Evolutionary conservation across 306 rosid genomes (phyloP).

Genomic region (Quillaja saponaria): DNA sequence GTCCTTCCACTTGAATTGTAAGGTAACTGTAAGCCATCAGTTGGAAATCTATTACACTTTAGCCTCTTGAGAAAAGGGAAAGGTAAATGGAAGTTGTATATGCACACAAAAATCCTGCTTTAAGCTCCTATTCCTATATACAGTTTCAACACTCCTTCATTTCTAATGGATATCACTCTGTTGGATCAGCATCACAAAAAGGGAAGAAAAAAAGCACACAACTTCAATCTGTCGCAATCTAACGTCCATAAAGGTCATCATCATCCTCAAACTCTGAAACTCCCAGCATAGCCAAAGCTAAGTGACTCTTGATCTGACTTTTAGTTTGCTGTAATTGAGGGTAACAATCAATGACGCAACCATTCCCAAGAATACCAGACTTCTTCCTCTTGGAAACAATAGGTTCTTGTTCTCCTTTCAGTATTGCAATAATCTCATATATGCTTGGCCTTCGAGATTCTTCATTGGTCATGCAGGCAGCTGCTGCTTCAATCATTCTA

Average conservation of each 20-base stretch:
- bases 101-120: conserved; percentile 33
- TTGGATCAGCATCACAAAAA: conserved; percentile 37
- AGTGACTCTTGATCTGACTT: conserved; percentile 80
- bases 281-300: conserved; percentile 92
- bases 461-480: conserved; percentile 77
- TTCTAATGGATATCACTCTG: conserved; percentile 30
- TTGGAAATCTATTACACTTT: conserved; percentile 39
- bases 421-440: conserved; percentile 65
- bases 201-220: conserved; percentile 3
- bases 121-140: conserved; percentile 55
- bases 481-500: conserved; percentile 82
- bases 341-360: conserved; percentile 71
- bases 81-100: conserved; percentile 49
- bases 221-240: conserved; percentile 16
- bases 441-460: conserved; percentile 88
- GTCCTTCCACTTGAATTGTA: no score
- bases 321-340: conserved; percentile 63
- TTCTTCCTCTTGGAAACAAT: conserved; percentile 57
- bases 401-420: conserved; percentile 76
- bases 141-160: conserved; percentile 44
- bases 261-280: conserved; percentile 92
- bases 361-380: conserved; percentile 73
- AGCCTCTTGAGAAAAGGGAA: conserved; percentile 34
- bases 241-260: conserved; percentile 59
- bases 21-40: no score